These are phyloP conservation scores for Dryas alaskensis DNA, from an alignment of 306 rosid species.

Conservation along the genomic window DNA sequence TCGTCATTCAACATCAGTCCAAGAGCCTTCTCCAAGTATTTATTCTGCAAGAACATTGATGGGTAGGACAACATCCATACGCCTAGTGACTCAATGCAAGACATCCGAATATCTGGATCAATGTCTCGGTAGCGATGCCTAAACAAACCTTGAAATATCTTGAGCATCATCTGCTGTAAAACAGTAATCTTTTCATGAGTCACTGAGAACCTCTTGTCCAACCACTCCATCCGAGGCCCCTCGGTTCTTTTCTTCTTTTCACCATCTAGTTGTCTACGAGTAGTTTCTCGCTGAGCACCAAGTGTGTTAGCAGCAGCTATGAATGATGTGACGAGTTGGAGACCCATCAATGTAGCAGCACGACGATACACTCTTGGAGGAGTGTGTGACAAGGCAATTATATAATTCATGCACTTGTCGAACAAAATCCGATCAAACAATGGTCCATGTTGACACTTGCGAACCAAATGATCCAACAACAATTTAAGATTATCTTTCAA, in stretches of 20 bases:
- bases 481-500: slow-evolving; percentile 85
- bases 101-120: slow-evolving; percentile 82
- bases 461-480: slow-evolving; percentile 82
- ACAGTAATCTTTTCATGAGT: slow-evolving; percentile 80
- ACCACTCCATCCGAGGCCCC: slow-evolving; percentile 90
- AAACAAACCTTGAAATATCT: slow-evolving; percentile 90
- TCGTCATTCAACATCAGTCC: slow-evolving; percentile 95
- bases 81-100: slow-evolving; percentile 90
- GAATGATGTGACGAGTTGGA: slow-evolving; percentile 87
- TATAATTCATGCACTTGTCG: slow-evolving; percentile 97
- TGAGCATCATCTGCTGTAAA: slow-evolving; percentile 98
- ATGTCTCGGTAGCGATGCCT: slow-evolving; percentile 88
- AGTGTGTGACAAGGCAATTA: slow-evolving; percentile 93
- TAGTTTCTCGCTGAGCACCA: slow-evolving; percentile 85
- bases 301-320: slow-evolving; percentile 81
- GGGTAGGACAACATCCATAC: slow-evolving; percentile 93
- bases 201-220: slow-evolving; percentile 72
- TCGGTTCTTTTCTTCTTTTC: slow-evolving; percentile 86
- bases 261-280: slow-evolving; percentile 93
- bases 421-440: slow-evolving; percentile 82
- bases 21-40: slow-evolving; percentile 76
- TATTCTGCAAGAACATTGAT: slow-evolving; percentile 89
- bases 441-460: slow-evolving; percentile 91
- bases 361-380: slow-evolving; percentile 97
- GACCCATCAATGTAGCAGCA: slow-evolving; percentile 89